These are phyloP conservation scores for Mallotus repandus DNA, from an alignment of 441 rosid genomes.

Conservation along the genomic window DNA sequence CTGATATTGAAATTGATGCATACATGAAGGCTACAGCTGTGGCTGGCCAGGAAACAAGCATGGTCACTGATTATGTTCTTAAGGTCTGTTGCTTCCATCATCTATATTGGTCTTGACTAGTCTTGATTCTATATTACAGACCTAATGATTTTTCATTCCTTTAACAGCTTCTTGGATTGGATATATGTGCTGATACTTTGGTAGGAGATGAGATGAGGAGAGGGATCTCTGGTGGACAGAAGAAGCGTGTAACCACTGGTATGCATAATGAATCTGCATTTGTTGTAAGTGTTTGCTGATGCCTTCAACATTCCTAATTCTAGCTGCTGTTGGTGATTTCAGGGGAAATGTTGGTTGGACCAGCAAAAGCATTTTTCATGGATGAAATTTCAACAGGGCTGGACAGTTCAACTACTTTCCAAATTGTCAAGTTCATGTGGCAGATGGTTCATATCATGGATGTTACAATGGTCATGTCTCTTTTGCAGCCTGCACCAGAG, in stretches of 20 bases:
- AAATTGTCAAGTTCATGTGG: slow-evolving; percentile 53
- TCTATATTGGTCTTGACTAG: neutral
- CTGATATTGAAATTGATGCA: slow-evolving; percentile 77
- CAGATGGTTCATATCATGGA: slow-evolving; percentile 71
- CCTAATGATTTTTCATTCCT: neutral
- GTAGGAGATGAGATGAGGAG: slow-evolving; percentile 73
- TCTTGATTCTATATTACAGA: neutral
- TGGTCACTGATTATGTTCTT: slow-evolving; percentile 72
- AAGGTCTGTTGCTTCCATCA: slow-evolving; percentile 43
- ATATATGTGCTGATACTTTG: slow-evolving; percentile 54
- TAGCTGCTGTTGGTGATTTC: slow-evolving; percentile 9
- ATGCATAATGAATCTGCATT: neutral
- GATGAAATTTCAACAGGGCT: slow-evolving; percentile 70
- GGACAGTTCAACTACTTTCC: slow-evolving; percentile 65
- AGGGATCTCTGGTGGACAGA: slow-evolving; percentile 71
- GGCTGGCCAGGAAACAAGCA: slow-evolving; percentile 67
- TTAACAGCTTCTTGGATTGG: slow-evolving; percentile 55
- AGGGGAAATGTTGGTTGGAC: slow-evolving; percentile 73
- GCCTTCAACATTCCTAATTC: neutral
- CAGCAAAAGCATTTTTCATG: slow-evolving; percentile 61
- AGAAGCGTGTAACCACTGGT: slow-evolving; percentile 70
- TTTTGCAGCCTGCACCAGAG: slow-evolving; percentile 74
- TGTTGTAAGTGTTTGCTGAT: neutral
- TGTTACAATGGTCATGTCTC: slow-evolving; percentile 57
- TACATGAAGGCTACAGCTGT: slow-evolving; percentile 76